These are phyloP conservation scores for Mycena pura DNA, from an alignment of 768 basidiomycete species.

Conservation along the genomic window DNA sequence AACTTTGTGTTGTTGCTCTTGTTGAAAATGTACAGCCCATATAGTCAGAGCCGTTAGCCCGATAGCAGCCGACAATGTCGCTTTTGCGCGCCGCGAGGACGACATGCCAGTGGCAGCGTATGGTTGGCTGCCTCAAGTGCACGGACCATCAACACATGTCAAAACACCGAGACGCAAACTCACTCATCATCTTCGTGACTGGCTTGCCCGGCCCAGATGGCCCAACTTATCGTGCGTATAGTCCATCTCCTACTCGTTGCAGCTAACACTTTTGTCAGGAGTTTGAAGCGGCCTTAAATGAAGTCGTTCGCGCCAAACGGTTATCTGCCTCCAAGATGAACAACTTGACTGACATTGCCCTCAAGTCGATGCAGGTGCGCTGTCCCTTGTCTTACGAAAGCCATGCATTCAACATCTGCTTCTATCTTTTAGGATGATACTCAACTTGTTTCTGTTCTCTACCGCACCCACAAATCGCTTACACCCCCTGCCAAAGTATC, in stretches of 20 bases:
- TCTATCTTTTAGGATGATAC: constrained; percentile 73
- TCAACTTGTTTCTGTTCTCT: constrained; percentile 86
- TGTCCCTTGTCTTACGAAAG: neutral
- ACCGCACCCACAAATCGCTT: constrained; percentile 86
- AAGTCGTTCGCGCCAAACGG: constrained; percentile 82
- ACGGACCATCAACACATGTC: constrained; percentile 32
- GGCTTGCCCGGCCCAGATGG: constrained; percentile 1
- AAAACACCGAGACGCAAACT: constrained; percentile 22
- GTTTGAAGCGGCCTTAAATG: constrained; percentile 82
- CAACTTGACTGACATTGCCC: constrained; percentile 74
- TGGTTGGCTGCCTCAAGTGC: constrained; percentile 15
- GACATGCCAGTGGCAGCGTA: too few relatives aligned
- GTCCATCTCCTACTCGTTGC: neutral
- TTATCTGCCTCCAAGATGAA: constrained; percentile 88
- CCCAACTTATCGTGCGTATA: constrained; percentile 10
- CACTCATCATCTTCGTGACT: too few relatives aligned
- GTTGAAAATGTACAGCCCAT: constrained; percentile 90
- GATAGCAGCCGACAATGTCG: constrained; percentile 73
- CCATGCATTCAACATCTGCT: neutral
- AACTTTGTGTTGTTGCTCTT: constrained; percentile 84
- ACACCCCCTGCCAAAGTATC: constrained; percentile 73
- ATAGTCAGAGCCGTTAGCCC: constrained; percentile 71
- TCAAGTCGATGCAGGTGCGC: constrained; percentile 80
- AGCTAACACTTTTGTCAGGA: constrained; percentile 51
- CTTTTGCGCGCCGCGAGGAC: constrained; percentile 74